A percentile compares a stretch with the other conserved stretches of the same genome.
These are phyloP conservation scores for Cercospora sojina DNA, from an alignment of 2,329 filamentous ascomycete species.

Conservation along the genomic window DNA sequence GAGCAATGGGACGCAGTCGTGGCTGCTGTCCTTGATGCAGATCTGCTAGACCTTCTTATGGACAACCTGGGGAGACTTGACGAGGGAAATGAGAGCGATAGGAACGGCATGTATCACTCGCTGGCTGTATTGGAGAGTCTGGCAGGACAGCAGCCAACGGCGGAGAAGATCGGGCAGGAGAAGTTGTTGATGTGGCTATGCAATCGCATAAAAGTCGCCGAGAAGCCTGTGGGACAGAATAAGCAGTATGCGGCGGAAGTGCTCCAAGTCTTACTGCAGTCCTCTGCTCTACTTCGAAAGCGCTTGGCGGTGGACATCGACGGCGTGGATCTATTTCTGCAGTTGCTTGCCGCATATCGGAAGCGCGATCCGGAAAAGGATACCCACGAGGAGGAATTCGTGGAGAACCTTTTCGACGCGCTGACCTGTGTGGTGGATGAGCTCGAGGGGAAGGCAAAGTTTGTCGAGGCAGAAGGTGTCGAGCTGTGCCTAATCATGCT, in stretches of 20 bases:
- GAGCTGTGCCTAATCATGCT: conserved; percentile 92
- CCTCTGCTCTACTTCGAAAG: conserved; percentile 63
- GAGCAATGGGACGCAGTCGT: conserved; percentile 79
- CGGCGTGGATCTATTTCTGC: conserved; percentile 75
- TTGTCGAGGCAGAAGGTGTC: conserved; percentile 85
- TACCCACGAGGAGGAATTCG: conserved; percentile 88
- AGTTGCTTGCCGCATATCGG: conserved; percentile 80
- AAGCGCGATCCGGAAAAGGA: conserved; percentile 82
- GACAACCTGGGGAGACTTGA: conserved; percentile 78
- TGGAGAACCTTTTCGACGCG: conserved; percentile 89
- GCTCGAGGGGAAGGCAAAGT: conserved; percentile 70
- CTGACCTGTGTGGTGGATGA: conserved; percentile 79
- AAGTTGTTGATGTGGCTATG: conserved; percentile 77
- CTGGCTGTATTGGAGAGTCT: conserved; percentile 82
- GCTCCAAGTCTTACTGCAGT: conserved; percentile 82
- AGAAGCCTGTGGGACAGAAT: conserved; percentile 75
- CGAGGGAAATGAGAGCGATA: conserved; percentile 70
- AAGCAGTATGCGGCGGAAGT: conserved; percentile 94
- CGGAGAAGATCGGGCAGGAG: conserved; percentile 70
- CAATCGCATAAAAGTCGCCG: conserved; percentile 66
- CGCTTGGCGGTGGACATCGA: conserved; percentile 59
- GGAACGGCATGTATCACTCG: conserved; percentile 82
- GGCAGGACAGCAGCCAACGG: conserved; percentile 66
- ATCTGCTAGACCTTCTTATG: conserved; percentile 70
- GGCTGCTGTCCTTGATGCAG: conserved; percentile 59